Evolutionary conservation across 2,329 filamentous ascomycete species (phyloP).

Genomic region (Colletotrichum cuscutae): DNA sequence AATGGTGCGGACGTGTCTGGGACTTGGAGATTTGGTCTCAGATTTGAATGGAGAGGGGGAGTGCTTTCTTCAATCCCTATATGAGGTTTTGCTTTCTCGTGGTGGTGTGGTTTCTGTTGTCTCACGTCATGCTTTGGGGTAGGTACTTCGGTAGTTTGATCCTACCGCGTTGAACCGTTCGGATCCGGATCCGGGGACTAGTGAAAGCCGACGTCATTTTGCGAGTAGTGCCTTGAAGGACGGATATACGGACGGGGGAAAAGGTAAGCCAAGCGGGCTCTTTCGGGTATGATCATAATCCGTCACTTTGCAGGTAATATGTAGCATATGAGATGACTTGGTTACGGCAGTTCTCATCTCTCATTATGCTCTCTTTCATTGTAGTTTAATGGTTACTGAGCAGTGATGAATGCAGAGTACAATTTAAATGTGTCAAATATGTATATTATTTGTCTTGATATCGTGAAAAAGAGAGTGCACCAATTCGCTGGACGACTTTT

Average conservation of each 20-base stretch:
- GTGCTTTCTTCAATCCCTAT: too few relatives aligned
- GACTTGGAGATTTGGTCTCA: not conserved
- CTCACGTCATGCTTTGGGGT: constrained; percentile 2
- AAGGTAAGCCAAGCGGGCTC: not conserved
- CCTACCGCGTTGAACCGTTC: not conserved
- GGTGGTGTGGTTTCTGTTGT: not conserved
- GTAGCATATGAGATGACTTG: not conserved
- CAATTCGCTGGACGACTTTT: not conserved
- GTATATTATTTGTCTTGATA: not conserved
- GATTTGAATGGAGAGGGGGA: not conserved
- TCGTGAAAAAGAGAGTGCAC: not conserved
- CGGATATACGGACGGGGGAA: not conserved
- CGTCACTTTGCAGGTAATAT: too few relatives aligned
- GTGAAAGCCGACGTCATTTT: not conserved
- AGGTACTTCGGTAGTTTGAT: not conserved
- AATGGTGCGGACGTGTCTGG: not conserved
- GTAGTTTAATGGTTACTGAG: too few relatives aligned
- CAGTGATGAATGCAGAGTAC: too few relatives aligned
- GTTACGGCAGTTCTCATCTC: not conserved
- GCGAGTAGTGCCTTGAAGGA: too few relatives aligned
- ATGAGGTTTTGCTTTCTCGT: not conserved
- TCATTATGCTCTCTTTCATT: too few relatives aligned
- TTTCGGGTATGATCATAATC: not conserved
- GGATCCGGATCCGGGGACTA: not conserved
- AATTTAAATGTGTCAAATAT: not conserved